These are phyloP conservation scores for Monosporozyma yasuniensis DNA, from an alignment of 805 yeast species.

Conservation along the genomic window DNA sequence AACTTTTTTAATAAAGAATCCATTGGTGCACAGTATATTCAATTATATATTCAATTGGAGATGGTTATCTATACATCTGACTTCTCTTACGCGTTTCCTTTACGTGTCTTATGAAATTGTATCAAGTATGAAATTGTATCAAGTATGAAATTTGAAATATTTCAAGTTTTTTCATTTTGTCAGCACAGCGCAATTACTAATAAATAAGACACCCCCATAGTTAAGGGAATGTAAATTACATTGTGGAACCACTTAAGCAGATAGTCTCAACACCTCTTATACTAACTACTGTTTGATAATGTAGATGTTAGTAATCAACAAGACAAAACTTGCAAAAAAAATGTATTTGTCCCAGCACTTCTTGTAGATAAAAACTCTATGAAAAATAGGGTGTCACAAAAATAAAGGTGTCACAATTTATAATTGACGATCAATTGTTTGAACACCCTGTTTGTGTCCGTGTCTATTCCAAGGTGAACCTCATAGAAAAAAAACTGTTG, in stretches of 20 bases:
- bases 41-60: not conserved
- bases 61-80: not conserved
- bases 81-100: not conserved
- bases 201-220: not conserved
- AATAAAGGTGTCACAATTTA: not conserved
- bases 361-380: not conserved
- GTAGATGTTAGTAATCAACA: no score
- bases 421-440: no score
- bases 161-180: not conserved
- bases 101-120: not conserved
- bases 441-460: no score
- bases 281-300: no score
- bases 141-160: no score
- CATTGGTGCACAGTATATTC: no score
- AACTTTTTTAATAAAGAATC: constrained; percentile 10
- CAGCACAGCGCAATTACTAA: not conserved
- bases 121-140: not conserved
- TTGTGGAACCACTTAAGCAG: no score
- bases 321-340: not conserved
- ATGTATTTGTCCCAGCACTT: not conserved
- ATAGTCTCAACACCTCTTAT: no score
- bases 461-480: no score
- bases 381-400: not conserved
- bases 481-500: no score
- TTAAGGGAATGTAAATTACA: no score